phyloP scores from a whole-genome alignment of 495 filamentous ascomycete genomes.

The Penicillium daleae region DNA sequence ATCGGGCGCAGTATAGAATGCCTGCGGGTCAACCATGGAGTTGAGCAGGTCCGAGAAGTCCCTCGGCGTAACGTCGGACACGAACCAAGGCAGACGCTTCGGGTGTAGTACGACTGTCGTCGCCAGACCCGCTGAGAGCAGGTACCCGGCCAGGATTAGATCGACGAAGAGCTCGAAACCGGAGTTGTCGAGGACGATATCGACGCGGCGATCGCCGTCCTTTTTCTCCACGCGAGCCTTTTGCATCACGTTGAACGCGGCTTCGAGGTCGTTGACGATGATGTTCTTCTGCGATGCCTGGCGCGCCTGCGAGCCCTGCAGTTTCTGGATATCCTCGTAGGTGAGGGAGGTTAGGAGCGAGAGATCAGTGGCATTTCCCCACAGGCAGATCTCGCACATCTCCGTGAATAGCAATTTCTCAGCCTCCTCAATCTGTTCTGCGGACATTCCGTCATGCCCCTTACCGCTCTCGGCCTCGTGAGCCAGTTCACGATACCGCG shows the following conservation, averaged over 20 bases:
- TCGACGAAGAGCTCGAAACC: conserved; percentile 98
- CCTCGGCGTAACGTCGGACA: conserved; percentile 85
- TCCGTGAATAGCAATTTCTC: conserved; percentile 82
- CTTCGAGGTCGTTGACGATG: conserved; percentile 76
- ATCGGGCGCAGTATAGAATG: conserved; percentile 76
- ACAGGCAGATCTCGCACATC: conserved; percentile 96
- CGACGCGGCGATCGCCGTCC: conserved; percentile 66
- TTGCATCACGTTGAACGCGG: conserved; percentile 71
- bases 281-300: conserved; percentile 88
- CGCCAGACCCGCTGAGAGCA: conserved; percentile 79
- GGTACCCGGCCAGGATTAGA: conserved; percentile 84
- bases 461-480: conserved; percentile 53
- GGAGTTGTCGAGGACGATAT: conserved; percentile 94
- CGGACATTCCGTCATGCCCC: conserved; percentile 34
- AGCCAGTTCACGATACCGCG: conserved; percentile 69
- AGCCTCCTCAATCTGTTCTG: conserved; percentile 63
- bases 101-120: conserved; percentile 89
- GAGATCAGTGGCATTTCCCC: conserved; percentile 97
- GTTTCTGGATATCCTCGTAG: conserved; percentile 94
- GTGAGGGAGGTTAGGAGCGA: conserved; percentile 87
- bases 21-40: conserved; percentile 70
- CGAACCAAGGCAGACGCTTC: conserved; percentile 96
- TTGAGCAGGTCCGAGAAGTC: conserved; percentile 83
- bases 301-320: conserved; percentile 85
- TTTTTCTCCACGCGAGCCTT: conserved; percentile 60